Conservation (phyloP, 1,139 yeast species). For the Yamadazyma friedrichii region DNA sequence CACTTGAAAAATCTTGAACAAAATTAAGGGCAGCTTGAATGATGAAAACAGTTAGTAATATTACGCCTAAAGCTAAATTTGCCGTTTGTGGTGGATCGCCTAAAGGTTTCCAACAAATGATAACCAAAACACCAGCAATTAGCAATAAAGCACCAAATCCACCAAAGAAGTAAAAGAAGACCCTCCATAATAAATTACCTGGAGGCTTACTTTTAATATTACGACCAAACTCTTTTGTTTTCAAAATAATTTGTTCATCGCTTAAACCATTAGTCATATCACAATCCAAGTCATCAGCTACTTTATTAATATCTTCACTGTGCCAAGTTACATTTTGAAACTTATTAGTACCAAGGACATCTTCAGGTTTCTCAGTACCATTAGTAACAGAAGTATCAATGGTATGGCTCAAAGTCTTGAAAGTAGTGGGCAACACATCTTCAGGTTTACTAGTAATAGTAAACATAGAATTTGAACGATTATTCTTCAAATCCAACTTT, state of each 20-base stretch:
- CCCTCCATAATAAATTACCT: conserved; percentile 27
- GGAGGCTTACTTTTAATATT: conserved; percentile 42
- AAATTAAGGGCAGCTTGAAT: conserved; percentile 50
- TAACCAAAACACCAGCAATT: conserved; percentile 45
- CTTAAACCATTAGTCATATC: conserved; percentile 20
- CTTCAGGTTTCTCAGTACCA: conserved; percentile 9
- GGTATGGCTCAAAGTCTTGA: conserved; percentile 36
- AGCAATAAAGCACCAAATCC: conserved; percentile 50
- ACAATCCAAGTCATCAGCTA: conserved; percentile 23
- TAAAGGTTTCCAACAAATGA: conserved; percentile 50
- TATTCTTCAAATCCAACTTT: no score
- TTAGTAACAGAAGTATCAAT: conserved; percentile 23
- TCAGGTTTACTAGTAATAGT: conserved; percentile 20
- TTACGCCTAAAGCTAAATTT: conserved; percentile 46
- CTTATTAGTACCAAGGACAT: conserved; percentile 5
- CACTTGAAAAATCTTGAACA: conserved; percentile 49
- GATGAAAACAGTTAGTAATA: conserved; percentile 43
- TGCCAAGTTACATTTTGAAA: conserved; percentile 22
- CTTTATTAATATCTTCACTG: conserved; percentile 19
- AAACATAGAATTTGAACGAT: no score
- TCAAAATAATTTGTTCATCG: conserved; percentile 13
- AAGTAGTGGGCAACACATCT: conserved; percentile 32
- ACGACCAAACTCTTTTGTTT: conserved; percentile 28
- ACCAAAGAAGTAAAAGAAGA: conserved; percentile 45
- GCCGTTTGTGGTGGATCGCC: conserved; percentile 51